A percentile compares a stretch with the other conserved stretches of the same genome.
phyloP scores from a whole-genome alignment of 495 filamentous ascomycete genomes.

The Xylaria bambusicola region DNA sequence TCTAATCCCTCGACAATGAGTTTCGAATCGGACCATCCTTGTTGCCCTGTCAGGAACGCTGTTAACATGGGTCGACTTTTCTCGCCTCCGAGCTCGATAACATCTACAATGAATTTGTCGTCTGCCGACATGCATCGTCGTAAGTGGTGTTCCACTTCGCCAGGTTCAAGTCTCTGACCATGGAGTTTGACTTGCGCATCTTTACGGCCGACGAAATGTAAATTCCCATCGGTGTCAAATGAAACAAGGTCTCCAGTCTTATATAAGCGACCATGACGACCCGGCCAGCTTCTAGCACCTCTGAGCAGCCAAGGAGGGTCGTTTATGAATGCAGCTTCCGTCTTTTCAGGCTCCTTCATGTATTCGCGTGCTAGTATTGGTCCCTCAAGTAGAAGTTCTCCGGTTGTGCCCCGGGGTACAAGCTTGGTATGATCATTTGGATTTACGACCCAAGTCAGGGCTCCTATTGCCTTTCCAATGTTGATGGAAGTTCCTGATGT shows the following conservation, averaged over 20 bases:
- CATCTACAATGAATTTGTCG: conserved; percentile 9
- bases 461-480: conserved; percentile 30
- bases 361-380: conserved; percentile 41
- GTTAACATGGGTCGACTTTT: not conserved
- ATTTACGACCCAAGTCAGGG: conserved; percentile 58
- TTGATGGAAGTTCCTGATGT: not conserved
- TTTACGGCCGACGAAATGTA: conserved; percentile 26
- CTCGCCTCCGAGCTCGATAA: not conserved
- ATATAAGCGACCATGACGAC: conserved; percentile 29
- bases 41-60: not conserved
- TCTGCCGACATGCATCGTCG: not conserved
- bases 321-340: conserved; percentile 33
- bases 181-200: conserved; percentile 34
- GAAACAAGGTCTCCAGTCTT: conserved; percentile 52
- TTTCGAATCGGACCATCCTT: too few species aligned
- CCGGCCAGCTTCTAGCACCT: not conserved
- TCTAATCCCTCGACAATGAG: not conserved
- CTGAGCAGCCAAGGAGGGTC: conserved; percentile 40
- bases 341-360: conserved; percentile 29
- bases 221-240: conserved; percentile 34
- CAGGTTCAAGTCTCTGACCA: conserved; percentile 35
- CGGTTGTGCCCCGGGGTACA: conserved; percentile 66
- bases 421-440: conserved; percentile 56
- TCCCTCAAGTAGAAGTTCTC: conserved; percentile 78
- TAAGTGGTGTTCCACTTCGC: conserved; percentile 27